Evolutionary conservation across 2,329 filamentous ascomycete species (phyloP), one percentile per base, ranked within the genome.

Genomic region (Stemphylium lycopersici): DNA sequence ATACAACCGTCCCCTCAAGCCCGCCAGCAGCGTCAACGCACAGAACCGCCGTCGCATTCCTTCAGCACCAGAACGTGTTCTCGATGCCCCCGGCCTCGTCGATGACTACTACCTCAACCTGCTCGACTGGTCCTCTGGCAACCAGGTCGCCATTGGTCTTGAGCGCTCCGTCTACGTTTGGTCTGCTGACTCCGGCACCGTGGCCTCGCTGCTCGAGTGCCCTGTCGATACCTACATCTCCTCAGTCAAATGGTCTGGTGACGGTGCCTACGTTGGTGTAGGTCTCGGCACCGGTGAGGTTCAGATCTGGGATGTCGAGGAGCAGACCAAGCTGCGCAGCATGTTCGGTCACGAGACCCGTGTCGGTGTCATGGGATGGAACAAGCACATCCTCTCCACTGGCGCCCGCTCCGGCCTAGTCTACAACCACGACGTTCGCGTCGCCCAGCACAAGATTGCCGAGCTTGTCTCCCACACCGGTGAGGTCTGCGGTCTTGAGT

Each of bases 21-120:
- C 90, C 16, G 83, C 88, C 58, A 87, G 81, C 59, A 81, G 89
- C 20, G 83, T 84, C 69, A 88, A 91, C 43, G 91, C 93, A 29
- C 92, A 97, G 76, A 92, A 92, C 78, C 88, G 93, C 62, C 90
- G 95, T 60, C 90, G 93, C 68, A 91, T 99, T 55, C 90, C 95
- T 48, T 97, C 95, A 6, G 92, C 93, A 11, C 95, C 95, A 10
- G 95, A 99, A 79, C 90, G 95, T 62, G 95, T 99, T 12, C 86
- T 99, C 22, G 95, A 99, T 77, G 95, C 95, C 4, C 95, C 95
- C 5, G 95, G 93, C 51, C 86, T 99, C 48, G 90, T 98, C 58
- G 95, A 99, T 70, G 95, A 99, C 80, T 99, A 98, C 84, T 99
- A 99, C 77, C 89, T 99, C 68, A 99, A 99, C 82, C 84, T 99